Evolutionary conservation across 352 stramenopile species (phyloP), one percentile per base, ranked within the genome.

Genomic region (Globisporangium solare): DNA sequence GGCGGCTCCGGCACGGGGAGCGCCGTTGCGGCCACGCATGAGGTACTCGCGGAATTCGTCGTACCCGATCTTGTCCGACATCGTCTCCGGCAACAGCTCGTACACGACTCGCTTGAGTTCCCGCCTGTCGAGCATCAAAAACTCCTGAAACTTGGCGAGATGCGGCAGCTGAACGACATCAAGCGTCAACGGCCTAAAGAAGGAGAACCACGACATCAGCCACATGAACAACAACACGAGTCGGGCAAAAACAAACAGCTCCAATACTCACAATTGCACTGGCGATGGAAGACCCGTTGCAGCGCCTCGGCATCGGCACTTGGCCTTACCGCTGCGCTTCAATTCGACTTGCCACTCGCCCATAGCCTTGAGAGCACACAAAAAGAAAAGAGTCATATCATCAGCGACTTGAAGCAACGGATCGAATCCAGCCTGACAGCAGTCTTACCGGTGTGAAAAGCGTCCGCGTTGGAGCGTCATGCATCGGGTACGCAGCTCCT

Each of bases 31-130:
- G 43, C 83, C 78, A 40, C 70, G 71, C 27, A 88, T 56, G 15
- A 91, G 63, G 57, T 93, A 91, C 42, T 76, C 66, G 5, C 64
- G 61, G 60, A 87, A 89, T 24, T 88, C 83, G 10, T 76, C 67
- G 52, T 90, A 91, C 35, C 75, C 76, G 22, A 18, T 55, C 13
- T 64, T 55, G 54, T 93, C 83, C 11, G 62, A 54, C 45, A 83
- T 76, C 13, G 73, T 63, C 31, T 87, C 74, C 0, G 83, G 83
- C 13, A 72, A 58, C 45, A 93, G 54, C 47, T 91, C 83, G 57
- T 93, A 93, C 12, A 93, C 79, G 39, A 71, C 59, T 32, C 78
- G 70, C 41, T 64, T 55, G 31, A 88, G 60, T 20, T 83, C 68
- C 12, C 66, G 66, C 27, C 75, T 68, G 11, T 84, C 67, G 27